Evolutionary conservation across 202 grass and related monocot species (phyloP), one percentile per base, ranked within the genome.

Genomic region (Carex arenaria): DNA sequence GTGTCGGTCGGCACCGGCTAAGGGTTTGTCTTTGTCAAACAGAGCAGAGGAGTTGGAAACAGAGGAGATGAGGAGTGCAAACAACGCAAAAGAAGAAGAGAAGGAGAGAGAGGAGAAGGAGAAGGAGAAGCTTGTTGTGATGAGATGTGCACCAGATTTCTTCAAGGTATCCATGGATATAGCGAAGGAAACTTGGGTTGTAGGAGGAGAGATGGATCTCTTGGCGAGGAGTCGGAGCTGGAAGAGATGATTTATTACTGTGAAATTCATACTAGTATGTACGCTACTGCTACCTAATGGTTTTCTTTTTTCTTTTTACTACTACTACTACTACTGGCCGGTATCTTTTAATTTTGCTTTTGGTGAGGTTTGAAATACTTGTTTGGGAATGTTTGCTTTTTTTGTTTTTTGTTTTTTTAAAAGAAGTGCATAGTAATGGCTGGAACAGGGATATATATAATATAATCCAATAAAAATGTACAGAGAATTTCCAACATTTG

Each of bases 141-240:
- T 97, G 94, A 87, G 89, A 2, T 94, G 88, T 89, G 86, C 91
- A 1, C 91, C 94, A 1, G 94, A 97, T 69, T 94, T 97, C 88
- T 92, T 92, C 85, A 93, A 97, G 79, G 88, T 97, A 4, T 97
- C 94, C 18, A 84, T 94, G 30, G 94, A 97, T 81, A 97, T 94
- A 31, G 94, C 94, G 36, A 94, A 94, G 87, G 94, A 97, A 85
- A 97, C 94, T 5, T 97, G 94, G 94, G 82, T 97, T 55, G 89
- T 93, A 20, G 91, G 89, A 81, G 85, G 89, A 28, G 87, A 89
- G 36, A 15, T 53, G 22, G 86, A 97, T 75, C 85, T 90, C 1
- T 59, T 97, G 64, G 42, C 85, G 5, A 92, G 94, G 59, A 90
- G 94, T 84, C 90, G 88, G 83, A 93, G 93, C 85, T 93, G 90